These are phyloP conservation scores for Inonotus hispidus DNA, from an alignment of 1,284 basidiomycete genomes.

Conservation along the genomic window DNA sequence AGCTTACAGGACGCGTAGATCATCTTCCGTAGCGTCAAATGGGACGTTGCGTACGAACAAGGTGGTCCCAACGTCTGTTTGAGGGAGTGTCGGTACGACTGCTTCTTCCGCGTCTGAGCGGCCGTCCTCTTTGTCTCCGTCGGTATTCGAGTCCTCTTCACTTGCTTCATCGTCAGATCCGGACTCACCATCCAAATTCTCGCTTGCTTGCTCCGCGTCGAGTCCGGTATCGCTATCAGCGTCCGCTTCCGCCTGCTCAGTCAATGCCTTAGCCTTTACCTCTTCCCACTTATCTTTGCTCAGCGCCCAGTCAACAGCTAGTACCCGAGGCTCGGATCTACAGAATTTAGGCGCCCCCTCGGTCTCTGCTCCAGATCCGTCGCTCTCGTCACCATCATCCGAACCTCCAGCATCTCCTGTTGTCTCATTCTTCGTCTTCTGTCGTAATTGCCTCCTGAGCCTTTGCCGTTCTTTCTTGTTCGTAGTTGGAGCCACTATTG, in stretches of 20 bases:
- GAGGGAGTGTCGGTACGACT: slow-evolving; percentile 68
- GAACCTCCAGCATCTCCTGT: slow-evolving; percentile 33
- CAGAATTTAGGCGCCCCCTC: slow-evolving; percentile 35
- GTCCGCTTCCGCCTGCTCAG: slow-evolving; percentile 31
- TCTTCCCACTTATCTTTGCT: slow-evolving; percentile 92
- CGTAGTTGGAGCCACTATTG: slow-evolving; percentile 65
- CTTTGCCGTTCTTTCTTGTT: slow-evolving; percentile 57
- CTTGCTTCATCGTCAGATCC: slow-evolving; percentile 27
- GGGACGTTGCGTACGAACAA: slow-evolving; percentile 95
- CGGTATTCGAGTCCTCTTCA: slow-evolving; percentile 29
- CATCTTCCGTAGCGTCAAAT: slow-evolving; percentile 89
- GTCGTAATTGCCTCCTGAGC: slow-evolving; percentile 27
- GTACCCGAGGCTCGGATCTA: slow-evolving; percentile 45
- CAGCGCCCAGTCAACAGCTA: slow-evolving; percentile 96
- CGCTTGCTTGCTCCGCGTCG: slow-evolving; percentile 21
- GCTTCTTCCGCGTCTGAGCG: slow-evolving; percentile 44
- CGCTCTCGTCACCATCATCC: slow-evolving; percentile 32
- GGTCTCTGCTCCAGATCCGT: slow-evolving; percentile 34
- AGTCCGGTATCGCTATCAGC: slow-evolving; percentile 29
- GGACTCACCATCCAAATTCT: slow-evolving; percentile 23
- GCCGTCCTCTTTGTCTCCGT: slow-evolving; percentile 41
- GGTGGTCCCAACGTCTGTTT: slow-evolving; percentile 83
- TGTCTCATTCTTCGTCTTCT: slow-evolving; percentile 42
- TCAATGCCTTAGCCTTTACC: slow-evolving; percentile 51
- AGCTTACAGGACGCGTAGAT: slow-evolving; percentile 73